These are phyloP conservation scores for Pyrenochaeta sp. DNA, from an alignment of 2,329 filamentous ascomycete species.

Conservation along the genomic window DNA sequence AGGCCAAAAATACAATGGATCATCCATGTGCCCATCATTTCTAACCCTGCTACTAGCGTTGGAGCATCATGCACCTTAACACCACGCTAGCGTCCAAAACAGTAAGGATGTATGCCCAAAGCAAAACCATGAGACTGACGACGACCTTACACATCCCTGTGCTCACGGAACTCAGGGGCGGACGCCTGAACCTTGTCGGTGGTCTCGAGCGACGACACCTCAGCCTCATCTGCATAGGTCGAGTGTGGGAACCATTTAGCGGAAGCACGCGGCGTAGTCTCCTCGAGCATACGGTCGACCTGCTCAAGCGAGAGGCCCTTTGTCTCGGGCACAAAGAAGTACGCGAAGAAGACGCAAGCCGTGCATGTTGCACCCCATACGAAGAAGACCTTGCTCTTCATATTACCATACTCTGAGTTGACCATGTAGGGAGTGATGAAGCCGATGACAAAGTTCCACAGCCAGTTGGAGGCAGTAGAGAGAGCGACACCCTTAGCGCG, in stretches of 20 bases:
- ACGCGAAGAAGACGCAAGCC: slow-evolving; percentile 70
- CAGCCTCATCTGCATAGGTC: slow-evolving; percentile 4
- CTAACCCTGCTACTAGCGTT: no score
- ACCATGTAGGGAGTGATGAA: slow-evolving; percentile 77
- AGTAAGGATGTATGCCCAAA: no score
- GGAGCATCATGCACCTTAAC: not conserved
- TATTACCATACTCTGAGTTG: slow-evolving; percentile 67
- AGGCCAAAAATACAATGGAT: not conserved
- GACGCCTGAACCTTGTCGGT: slow-evolving; percentile 1
- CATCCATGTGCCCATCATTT: not conserved
- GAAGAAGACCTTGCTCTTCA: slow-evolving; percentile 65
- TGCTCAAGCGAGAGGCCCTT: slow-evolving; percentile 80
- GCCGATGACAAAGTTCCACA: slow-evolving; percentile 76
- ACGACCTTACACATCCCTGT: not conserved
- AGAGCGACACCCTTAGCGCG: slow-evolving; percentile 86
- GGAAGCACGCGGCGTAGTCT: slow-evolving; percentile 77
- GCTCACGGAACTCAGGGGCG: not conserved
- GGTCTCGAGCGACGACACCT: slow-evolving; percentile 1
- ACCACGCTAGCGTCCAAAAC: not conserved
- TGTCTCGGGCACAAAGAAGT: slow-evolving; percentile 79
- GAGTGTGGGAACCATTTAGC: slow-evolving; percentile 73
- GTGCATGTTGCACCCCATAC: slow-evolving; percentile 63
- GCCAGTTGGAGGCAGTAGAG: slow-evolving; percentile 89
- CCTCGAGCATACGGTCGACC: slow-evolving; percentile 86
- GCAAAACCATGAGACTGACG: no score